These are phyloP conservation scores for Lachnellula suecica DNA, from an alignment of 2,329 filamentous ascomycete genomes.

Conservation along the genomic window DNA sequence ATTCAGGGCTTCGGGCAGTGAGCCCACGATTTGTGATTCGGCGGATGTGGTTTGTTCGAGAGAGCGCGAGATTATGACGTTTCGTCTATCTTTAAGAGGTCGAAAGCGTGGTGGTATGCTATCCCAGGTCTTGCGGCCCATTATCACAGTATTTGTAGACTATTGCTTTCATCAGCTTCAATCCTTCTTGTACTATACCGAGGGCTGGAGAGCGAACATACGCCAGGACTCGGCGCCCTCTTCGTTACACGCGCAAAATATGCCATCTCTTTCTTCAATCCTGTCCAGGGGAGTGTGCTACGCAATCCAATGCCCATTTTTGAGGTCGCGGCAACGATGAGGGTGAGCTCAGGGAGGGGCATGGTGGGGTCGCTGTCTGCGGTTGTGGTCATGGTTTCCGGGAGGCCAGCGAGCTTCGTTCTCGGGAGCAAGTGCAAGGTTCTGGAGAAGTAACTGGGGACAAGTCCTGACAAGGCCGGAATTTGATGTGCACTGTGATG, in stretches of 20 bases:
- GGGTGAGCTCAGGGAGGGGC: constrained; percentile 61
- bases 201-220: constrained; percentile 1
- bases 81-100: constrained; percentile 76
- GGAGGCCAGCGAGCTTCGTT: neutral
- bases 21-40: constrained; percentile 1
- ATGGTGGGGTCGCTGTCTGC: constrained; percentile 4
- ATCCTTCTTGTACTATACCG: neutral
- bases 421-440: neutral
- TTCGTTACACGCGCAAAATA: constrained; percentile 93
- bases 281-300: constrained; percentile 84
- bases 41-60: constrained; percentile 20
- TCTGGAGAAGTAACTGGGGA: too few species aligned
- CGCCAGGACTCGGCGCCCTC: constrained; percentile 43
- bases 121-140: constrained; percentile 98
- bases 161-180: constrained; percentile 6
- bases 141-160: constrained; percentile 74
- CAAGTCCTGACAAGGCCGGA: too few species aligned
- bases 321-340: constrained; percentile 91
- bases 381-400: neutral
- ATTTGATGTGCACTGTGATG: too few species aligned
- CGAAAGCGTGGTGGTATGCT: constrained; percentile 78
- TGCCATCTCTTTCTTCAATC: constrained; percentile 86
- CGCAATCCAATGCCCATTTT: constrained; percentile 82
- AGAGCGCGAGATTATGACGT: constrained; percentile 74
- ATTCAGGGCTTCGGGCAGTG: constrained; percentile 11